phyloP scores from a whole-genome alignment of 371 early-diverging fungal genomes.

The Apophysomyces trapeziformis region DNA sequence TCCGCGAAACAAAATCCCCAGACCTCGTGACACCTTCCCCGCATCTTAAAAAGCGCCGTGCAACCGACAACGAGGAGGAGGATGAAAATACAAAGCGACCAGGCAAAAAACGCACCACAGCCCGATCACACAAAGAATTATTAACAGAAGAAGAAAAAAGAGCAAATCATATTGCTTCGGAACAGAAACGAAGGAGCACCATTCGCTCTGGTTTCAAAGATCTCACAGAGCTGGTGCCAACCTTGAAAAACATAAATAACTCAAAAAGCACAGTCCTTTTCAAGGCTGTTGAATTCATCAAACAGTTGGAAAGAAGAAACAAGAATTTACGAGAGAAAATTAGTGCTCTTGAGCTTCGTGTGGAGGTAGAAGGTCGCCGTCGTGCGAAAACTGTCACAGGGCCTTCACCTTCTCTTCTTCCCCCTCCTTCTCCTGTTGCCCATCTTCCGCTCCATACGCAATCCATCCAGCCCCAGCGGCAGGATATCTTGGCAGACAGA shows the following conservation, averaged over 20 bases:
- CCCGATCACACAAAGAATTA: constrained; percentile 56
- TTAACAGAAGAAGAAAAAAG: constrained; percentile 89
- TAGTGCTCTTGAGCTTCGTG: constrained; percentile 48
- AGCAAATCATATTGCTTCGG: constrained; percentile 89
- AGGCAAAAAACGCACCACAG: background rate
- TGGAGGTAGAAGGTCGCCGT: constrained; percentile 34
- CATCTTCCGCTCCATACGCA: constrained; percentile 12
- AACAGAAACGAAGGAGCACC: constrained; percentile 88
- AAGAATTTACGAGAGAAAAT: constrained; percentile 55
- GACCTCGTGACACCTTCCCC: constrained; percentile 12
- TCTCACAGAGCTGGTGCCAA: constrained; percentile 82
- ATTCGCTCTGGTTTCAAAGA: constrained; percentile 85
- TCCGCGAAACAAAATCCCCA: constrained; percentile 5
- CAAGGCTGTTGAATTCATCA: constrained; percentile 61
- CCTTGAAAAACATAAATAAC: constrained; percentile 62
- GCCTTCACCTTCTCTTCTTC: constrained; percentile 4
- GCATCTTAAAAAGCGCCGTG: constrained; percentile 1
- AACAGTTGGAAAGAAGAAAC: constrained; percentile 55
- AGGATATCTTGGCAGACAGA: background rate
- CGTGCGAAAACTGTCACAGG: background rate
- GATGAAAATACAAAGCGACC: constrained; percentile 12
- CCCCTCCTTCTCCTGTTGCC: background rate
- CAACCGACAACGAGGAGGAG: constrained; percentile 6
- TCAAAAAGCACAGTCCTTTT: constrained; percentile 61
- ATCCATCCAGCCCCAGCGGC: background rate